Percentiles rank a stretch among this genome's conserved stretches.
Conservation (phyloP, 2,329 filamentous ascomycete species). For the Pestalotiopsis sp. region DNA sequence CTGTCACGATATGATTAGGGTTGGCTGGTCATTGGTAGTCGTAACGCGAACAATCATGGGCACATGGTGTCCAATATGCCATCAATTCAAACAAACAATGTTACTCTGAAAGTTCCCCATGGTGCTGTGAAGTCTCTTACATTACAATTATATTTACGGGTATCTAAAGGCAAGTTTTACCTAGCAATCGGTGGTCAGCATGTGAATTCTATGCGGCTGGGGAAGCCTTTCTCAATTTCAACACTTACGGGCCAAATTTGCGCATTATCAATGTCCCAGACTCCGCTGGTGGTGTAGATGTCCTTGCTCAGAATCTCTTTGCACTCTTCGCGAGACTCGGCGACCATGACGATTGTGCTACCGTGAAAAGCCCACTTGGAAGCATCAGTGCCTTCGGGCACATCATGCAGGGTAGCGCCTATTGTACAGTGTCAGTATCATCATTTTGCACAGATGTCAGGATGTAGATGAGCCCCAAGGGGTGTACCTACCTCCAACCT, state of each 20-base stretch:
- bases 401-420: conserved; percentile 68
- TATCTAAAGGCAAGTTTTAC: conserved; percentile 46
- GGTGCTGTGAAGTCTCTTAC: no score
- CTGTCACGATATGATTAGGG: not conserved
- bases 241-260: conserved; percentile 51
- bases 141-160: conserved; percentile 18
- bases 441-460: conserved; percentile 11
- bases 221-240: not conserved
- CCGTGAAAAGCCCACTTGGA: conserved; percentile 71
- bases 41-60: not conserved
- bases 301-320: conserved; percentile 69
- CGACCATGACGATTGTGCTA: conserved; percentile 69
- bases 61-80: not conserved
- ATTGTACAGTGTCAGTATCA: not conserved
- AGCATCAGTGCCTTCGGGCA: conserved; percentile 63
- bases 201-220: not conserved
- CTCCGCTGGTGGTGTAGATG: conserved; percentile 70
- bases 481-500: conserved; percentile 63
- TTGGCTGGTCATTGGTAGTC: not conserved
- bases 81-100: conserved; percentile 14
- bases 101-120: no score
- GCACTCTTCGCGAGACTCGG: conserved; percentile 71
- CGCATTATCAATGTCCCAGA: conserved; percentile 79
- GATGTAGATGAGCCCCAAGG: not conserved
- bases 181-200: conserved; percentile 15